phyloP scores from a whole-genome alignment of 2,329 filamentous ascomycete genomes.

The Paradendryphiella salina region DNA sequence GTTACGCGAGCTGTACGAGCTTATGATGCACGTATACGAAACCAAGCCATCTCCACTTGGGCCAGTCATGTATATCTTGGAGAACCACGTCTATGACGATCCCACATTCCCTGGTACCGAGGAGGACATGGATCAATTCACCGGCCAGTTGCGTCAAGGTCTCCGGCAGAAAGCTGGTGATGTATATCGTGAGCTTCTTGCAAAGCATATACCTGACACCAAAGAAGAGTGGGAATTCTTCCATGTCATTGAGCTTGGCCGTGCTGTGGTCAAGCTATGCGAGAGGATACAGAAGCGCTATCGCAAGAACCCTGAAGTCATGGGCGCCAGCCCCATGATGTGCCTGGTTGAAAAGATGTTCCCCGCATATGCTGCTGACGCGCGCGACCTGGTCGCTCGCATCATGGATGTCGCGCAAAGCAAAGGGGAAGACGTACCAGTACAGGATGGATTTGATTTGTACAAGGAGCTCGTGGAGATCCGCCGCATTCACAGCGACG shows the following conservation, averaged over 20 bases:
- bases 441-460: constrained; percentile 91
- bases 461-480: constrained; percentile 89
- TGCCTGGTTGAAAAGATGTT: constrained; percentile 83
- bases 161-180: constrained; percentile 73
- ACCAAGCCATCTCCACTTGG: constrained; percentile 81
- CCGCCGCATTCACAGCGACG: constrained; percentile 75
- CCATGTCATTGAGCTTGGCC: constrained; percentile 86
- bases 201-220: constrained; percentile 76
- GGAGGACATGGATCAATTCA: constrained; percentile 73
- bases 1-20: constrained; percentile 81
- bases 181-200: constrained; percentile 78
- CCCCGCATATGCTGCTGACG: constrained; percentile 87
- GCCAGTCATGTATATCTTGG: constrained; percentile 76
- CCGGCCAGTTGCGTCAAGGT: constrained; percentile 70
- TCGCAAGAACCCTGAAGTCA: constrained; percentile 80
- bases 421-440: constrained; percentile 72
- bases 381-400: constrained; percentile 77
- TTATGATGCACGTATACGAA: constrained; percentile 88
- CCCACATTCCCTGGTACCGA: constrained; percentile 70
- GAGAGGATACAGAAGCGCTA: constrained; percentile 93
- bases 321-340: constrained; percentile 71
- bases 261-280: constrained; percentile 80
- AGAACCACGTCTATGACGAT: constrained; percentile 80
- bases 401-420: constrained; percentile 75
- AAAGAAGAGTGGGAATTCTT: constrained; percentile 87